Base-by-base conservation (phyloP, 345 rosid genomes). In the Citrus hindsii region DNA sequence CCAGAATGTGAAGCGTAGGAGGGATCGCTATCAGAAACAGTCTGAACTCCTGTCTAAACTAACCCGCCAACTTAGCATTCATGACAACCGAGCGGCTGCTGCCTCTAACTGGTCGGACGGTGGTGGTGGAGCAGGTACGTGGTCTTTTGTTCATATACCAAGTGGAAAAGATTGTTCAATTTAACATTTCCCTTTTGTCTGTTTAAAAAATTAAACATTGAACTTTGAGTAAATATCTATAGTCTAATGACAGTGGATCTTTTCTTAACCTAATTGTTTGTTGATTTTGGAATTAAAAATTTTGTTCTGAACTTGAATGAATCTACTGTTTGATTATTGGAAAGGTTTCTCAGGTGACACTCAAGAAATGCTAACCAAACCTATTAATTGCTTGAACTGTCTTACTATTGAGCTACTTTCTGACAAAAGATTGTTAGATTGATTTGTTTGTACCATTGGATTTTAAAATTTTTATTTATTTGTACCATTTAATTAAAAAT, bases 61-160 rank as follows among this genome's bases (percentile, higher is more conserved):
- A 25, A 92, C 93, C 0, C 86, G 97, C 46, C 93, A 92, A 78
- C 95, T 95, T 58, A 90, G 97, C 84, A 83, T 95, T 77, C 99
- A 93, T 32, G 98, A 95, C 62, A 95, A 93, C 73, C 86, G 91
- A 81, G 96, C 92, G 21, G 91, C 95, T 79, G 94, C 97, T 82
- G 91, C 93, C 27, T 90, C 98, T 33, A 80, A 82, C 84, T 93
- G 92, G 94, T 88, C 99, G 27, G 85, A 91, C 77, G 85, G 81
- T 73, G 76, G 77, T 22, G 27, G 75, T 79, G 86, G 83, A 40
- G 79, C 96, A 80, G 98, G 98, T 89, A 77, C 51, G 62, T 46
- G 13, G 40, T 16, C 8, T 64, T 62, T 74, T 12, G 9, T 75
- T 46, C 46, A 18, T 28, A 3, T 9, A 74, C 59, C 21, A 13